Percentiles rank a stretch among this genome's conserved stretches.
Conservation (phyloP, 208 protist genomes). For the Trypanosoma boissoni region DNA sequence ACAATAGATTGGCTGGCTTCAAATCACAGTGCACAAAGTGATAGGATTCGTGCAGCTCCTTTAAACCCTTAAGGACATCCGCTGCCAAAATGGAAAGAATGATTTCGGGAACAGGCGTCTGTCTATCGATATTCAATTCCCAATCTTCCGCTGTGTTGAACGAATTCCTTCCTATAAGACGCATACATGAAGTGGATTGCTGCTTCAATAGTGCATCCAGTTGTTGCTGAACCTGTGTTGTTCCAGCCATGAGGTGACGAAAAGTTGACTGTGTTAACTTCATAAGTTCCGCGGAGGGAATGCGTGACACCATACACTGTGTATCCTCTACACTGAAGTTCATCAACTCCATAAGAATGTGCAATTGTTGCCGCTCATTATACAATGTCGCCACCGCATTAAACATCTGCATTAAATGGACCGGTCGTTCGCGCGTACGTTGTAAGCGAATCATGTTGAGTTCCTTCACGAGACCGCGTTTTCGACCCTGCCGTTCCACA, state of each 20-base stretch:
- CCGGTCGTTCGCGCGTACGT: slow-evolving; percentile 29
- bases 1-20: slow-evolving; percentile 96
- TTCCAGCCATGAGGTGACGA: slow-evolving; percentile 42
- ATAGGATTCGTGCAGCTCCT: slow-evolving; percentile 84
- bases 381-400: slow-evolving; percentile 68
- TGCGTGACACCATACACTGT: slow-evolving; percentile 73
- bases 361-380: slow-evolving; percentile 55
- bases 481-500: slow-evolving; percentile 77
- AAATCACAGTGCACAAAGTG: slow-evolving; percentile 95
- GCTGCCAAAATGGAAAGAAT: slow-evolving; percentile 99
- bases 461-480: slow-evolving; percentile 84
- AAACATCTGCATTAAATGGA: slow-evolving; percentile 82
- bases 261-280: slow-evolving; percentile 71
- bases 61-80: slow-evolving; percentile 86
- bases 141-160: slow-evolving; percentile 63
- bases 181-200: slow-evolving; percentile 43
- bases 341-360: slow-evolving; percentile 87
- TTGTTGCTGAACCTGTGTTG: slow-evolving; percentile 20
- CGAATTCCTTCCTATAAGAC: slow-evolving; percentile 52
- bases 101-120: slow-evolving; percentile 99
- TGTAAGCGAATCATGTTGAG: slow-evolving; percentile 83
- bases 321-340: slow-evolving; percentile 72
- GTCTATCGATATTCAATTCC: slow-evolving; percentile 92
- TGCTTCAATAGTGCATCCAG: slow-evolving; percentile 41
- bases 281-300: slow-evolving; percentile 64